Evolutionary conservation across 2,329 filamentous ascomycete species (phyloP), one percentile per base, ranked within the genome.

Genomic region (Colletotrichum sidae): DNA sequence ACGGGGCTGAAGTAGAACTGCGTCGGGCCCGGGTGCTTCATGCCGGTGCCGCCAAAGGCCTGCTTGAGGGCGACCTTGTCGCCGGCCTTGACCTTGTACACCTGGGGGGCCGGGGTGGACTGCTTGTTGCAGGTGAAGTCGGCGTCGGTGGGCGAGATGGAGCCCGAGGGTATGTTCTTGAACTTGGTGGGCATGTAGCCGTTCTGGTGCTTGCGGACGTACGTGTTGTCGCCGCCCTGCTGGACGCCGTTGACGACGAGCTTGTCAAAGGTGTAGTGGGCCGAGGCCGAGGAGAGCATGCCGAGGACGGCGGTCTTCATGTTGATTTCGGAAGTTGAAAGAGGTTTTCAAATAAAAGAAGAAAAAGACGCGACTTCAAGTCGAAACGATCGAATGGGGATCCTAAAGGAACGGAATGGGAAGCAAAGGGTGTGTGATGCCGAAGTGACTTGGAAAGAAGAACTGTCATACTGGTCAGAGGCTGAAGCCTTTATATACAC

Each of bases 261-360:
- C 55, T 68, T 68, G 63, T 68, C 67, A 37, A 72, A 72, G 65
- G 68, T 71, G 69, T 72, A 72, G 56, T 72, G 69, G 33, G 70
- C 68, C 4, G 60, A 58, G n/a, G 52, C 44, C 13, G 53, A 42
- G 39, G 61, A 52, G 6, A 37, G 46, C 13, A 67, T 52, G 55
- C 41, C 65, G 45, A 64, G 42, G 39, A 65, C 46, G 59, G 57
- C 49, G 46, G 53, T 60, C 52, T 62, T 66, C 58, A 66, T 12
- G 35, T 63, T 50, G 52, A 51, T 17, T 45, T 42, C 50, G 39
- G 12, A 2, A 37, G 39, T 8, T 33, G 39, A 53, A 53, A 25
- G 39, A 8, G 34, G 11, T 10, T 44, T 38, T n/a, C 8, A 61
- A 55, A 55, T 15, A 57, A 65, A 47, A 35, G 61, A 37, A 60